Conservation (phyloP, 2,329 filamentous ascomycete species). For the Leptographium radiaticola region DNA sequence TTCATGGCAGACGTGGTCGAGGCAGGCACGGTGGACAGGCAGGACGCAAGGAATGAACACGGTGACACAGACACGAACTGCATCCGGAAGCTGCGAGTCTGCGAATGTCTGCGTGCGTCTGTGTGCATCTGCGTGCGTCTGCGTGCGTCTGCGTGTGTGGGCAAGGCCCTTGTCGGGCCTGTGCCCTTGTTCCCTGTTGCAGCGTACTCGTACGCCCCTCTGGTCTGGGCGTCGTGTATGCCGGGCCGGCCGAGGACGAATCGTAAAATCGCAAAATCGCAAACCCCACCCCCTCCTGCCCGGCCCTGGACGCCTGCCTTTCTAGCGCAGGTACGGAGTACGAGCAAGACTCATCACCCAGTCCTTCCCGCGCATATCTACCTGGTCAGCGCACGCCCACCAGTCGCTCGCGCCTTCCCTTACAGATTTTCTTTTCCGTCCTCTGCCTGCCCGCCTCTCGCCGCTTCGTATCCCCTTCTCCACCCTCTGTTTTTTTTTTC, state of each 20-base stretch:
- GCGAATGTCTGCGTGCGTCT: too few species aligned
- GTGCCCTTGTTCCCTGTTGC: too few species aligned
- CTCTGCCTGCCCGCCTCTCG: not conserved
- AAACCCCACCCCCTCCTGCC: not conserved
- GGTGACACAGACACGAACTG: not conserved
- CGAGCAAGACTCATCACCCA: not conserved
- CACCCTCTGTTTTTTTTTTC: not conserved
- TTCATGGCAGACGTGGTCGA: not conserved
- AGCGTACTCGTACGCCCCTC: too few species aligned
- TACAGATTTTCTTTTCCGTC: not conserved
- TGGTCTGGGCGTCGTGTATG: not conserved
- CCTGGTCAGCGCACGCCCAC: constrained; percentile 1
- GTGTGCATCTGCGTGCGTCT: too few species aligned
- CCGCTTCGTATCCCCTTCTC: not conserved
- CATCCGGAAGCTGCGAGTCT: too few species aligned
- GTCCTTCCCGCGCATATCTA: constrained; percentile 1
- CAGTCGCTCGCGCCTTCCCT: constrained; percentile 2
- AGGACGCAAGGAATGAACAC: not conserved
- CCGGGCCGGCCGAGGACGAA: not conserved
- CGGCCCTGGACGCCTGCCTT: constrained; percentile 1
- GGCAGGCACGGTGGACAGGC: not conserved
- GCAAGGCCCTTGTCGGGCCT: too few species aligned
- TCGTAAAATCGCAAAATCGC: not conserved
- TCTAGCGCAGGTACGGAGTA: constrained; percentile 4
- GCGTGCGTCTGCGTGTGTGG: too few species aligned